Conservation (phyloP, 2,329 filamentous ascomycete species). For the Talaromyces sp. region DNA sequence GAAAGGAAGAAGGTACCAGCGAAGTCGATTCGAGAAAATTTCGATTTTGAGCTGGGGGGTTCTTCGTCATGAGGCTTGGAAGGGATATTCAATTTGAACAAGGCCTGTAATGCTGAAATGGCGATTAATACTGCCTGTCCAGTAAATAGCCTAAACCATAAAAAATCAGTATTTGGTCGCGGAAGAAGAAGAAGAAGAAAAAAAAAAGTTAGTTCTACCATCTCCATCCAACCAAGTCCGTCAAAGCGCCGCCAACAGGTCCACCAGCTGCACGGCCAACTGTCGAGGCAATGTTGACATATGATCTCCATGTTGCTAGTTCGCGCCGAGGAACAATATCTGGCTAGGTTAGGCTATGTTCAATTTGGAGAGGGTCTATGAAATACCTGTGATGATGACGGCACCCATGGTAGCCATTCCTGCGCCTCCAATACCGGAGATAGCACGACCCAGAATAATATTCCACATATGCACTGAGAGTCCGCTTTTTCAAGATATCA, state of each 20-base stretch:
- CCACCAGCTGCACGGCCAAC: conserved; percentile 48
- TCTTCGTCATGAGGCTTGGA: conserved; percentile 1
- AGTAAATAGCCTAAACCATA: conserved; percentile 46
- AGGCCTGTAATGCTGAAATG: conserved; percentile 46
- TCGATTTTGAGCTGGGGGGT: conserved; percentile 15
- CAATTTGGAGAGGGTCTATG: neutral
- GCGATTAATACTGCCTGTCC: conserved; percentile 52
- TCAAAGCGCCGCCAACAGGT: conserved; percentile 55
- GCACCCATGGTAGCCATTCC: conserved; percentile 42
- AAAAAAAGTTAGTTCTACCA: conserved; percentile 40
- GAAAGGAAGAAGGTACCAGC: conserved; percentile 48
- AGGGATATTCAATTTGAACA: conserved; percentile 33
- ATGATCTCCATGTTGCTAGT: conserved; percentile 45
- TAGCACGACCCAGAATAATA: conserved; percentile 37
- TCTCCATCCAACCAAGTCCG: conserved; percentile 61
- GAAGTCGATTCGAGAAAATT: conserved; percentile 55
- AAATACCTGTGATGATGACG: conserved; percentile 39
- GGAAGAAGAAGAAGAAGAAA: too few relatives aligned
- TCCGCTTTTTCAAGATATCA: conserved; percentile 23
- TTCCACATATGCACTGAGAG: conserved; percentile 30
- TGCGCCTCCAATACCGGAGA: conserved; percentile 42
- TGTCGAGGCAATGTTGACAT: conserved; percentile 49
- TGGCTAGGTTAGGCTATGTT: conserved; percentile 1
- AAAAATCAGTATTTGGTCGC: neutral
- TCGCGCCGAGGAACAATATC: conserved; percentile 47